Percentiles rank a stretch among this genome's conserved stretches.
Conservation (phyloP, 1,284 basidiomycete species). For the Cerioporus squamosus region DNA sequence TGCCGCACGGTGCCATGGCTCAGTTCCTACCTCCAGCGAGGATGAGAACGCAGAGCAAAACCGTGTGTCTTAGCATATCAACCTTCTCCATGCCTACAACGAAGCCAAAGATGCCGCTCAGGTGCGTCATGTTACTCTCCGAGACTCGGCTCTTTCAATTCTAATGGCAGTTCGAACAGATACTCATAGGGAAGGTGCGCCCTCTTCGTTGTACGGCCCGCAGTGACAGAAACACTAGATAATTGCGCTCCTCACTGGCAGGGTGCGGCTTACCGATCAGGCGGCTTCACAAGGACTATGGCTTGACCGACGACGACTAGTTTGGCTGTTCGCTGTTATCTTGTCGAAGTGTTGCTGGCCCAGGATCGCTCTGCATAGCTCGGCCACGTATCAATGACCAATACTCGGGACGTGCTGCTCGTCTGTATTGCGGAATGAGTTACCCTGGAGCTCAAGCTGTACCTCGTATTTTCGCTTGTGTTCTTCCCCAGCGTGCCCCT, state of each 20-base stretch:
- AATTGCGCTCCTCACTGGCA: slow-evolving; percentile 33
- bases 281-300: slow-evolving; percentile 72
- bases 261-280: slow-evolving; percentile 70
- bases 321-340: not conserved
- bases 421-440: too few relatives aligned
- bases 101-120: slow-evolving; percentile 83
- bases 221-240: slow-evolving; percentile 15
- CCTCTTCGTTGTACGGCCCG: not conserved
- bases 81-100: slow-evolving; percentile 75
- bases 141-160: not conserved
- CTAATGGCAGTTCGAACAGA: slow-evolving; percentile 39
- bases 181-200: slow-evolving; percentile 58
- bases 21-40: slow-evolving; percentile 39
- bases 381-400: too few relatives aligned
- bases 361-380: too few relatives aligned
- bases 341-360: too few relatives aligned
- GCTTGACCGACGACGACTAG: slow-evolving; percentile 51
- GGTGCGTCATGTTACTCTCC: slow-evolving; percentile 38
- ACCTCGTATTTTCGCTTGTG: too few relatives aligned
- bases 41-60: slow-evolving; percentile 64
- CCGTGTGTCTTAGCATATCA: slow-evolving; percentile 72
- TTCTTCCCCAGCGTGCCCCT: too few relatives aligned
- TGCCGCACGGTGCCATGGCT: too few relatives aligned
- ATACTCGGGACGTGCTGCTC: too few relatives aligned
- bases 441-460: too few relatives aligned